A percentile compares a stretch with the other conserved stretches of the same genome.
These are phyloP conservation scores for Cicer yamashitae DNA, from an alignment of 306 rosid genomes.

Conservation along the genomic window DNA sequence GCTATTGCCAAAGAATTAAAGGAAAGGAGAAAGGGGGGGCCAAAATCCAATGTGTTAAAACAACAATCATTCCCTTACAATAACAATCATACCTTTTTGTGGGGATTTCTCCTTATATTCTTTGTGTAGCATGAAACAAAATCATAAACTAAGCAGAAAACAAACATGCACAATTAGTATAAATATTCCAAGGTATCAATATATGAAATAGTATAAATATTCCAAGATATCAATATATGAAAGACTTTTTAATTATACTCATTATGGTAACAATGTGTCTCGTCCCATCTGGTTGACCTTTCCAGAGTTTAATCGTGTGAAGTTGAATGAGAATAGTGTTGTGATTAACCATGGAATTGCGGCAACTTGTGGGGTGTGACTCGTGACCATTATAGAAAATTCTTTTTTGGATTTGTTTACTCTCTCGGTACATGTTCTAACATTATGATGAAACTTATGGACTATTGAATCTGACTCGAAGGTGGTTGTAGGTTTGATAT, in stretches of 20 bases:
- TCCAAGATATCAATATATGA: constrained; percentile 25
- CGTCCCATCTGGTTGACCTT: no score
- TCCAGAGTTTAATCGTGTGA: no score
- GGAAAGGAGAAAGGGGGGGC: constrained; percentile 13
- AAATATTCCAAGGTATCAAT: constrained; percentile 20
- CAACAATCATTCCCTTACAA: constrained; percentile 36
- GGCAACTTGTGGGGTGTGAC: no score
- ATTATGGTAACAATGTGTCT: no score
- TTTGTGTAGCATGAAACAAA: constrained; percentile 34
- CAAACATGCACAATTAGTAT: constrained; percentile 22
- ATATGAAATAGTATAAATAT: constrained; percentile 19
- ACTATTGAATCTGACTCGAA: no score
- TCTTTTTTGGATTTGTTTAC: no score
- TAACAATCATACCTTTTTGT: constrained; percentile 42
- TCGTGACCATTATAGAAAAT: no score
- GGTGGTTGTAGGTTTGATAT: no score
- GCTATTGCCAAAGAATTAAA: constrained; percentile 45
- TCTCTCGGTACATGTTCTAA: no score
- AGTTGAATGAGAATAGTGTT: no score
- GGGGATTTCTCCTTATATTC: constrained; percentile 37
- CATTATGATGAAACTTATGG: no score
- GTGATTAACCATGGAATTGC: no score
- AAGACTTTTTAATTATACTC: neutral
- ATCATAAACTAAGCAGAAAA: constrained; percentile 41
- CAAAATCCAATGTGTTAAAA: constrained; percentile 45